Evolutionary conservation across 2,329 filamentous ascomycete genomes (phyloP).

Genomic region (Cladorrhinum sp.): DNA sequence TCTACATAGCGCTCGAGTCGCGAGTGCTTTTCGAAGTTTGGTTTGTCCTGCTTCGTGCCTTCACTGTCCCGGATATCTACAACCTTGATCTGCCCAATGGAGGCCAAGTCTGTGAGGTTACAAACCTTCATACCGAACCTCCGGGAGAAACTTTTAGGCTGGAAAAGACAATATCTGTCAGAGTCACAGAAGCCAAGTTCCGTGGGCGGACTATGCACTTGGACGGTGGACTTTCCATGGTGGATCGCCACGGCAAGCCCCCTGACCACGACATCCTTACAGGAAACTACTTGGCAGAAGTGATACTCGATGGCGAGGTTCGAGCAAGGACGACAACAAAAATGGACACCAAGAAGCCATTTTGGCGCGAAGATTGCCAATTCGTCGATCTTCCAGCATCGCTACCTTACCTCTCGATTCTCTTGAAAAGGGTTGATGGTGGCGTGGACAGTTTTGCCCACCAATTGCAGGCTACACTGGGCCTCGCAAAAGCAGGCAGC

Average conservation of each 20-base stretch:
- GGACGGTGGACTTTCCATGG: constrained; percentile 27
- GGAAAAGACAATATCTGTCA: constrained; percentile 57
- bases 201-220: constrained; percentile 36
- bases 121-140: constrained; percentile 39
- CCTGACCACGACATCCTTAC: constrained; percentile 44
- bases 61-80: constrained; percentile 89
- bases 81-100: constrained; percentile 51
- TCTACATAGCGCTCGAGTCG: constrained; percentile 84
- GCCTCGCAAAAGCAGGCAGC: constrained; percentile 41
- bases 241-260: constrained; percentile 32
- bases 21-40: constrained; percentile 94
- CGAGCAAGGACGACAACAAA: constrained; percentile 73
- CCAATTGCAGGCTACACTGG: constrained; percentile 42
- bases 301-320: constrained; percentile 76
- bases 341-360: constrained; percentile 67
- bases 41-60: constrained; percentile 88
- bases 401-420: constrained; percentile 65
- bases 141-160: constrained; percentile 56
- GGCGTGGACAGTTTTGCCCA: constrained; percentile 45
- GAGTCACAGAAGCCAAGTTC: constrained; percentile 62
- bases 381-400: constrained; percentile 70
- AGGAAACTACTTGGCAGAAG: constrained; percentile 75
- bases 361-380: constrained; percentile 79
- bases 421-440: constrained; percentile 65
- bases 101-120: constrained; percentile 43